Conservation (phyloP, 768 basidiomycete genomes). For the Auriscalpium vulgare region DNA sequence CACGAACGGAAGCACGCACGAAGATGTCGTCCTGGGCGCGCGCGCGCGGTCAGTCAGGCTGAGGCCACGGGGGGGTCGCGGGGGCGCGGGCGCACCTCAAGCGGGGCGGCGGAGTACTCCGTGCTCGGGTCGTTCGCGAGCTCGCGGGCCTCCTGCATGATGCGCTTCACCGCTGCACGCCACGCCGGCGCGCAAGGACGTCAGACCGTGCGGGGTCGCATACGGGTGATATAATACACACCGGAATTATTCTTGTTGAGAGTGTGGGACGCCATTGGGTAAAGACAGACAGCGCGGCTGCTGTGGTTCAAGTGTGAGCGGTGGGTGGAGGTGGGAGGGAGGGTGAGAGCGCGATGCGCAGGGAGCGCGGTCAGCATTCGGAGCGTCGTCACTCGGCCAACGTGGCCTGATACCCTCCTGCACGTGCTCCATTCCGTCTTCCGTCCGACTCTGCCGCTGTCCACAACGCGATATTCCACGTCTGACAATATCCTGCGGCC, state of each 20-base stretch:
- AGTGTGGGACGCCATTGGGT: slow-evolving; percentile 17
- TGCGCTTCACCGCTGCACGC: slow-evolving; percentile 79
- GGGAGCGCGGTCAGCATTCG: no score
- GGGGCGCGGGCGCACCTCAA: slow-evolving; percentile 47
- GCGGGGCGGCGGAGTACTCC: slow-evolving; percentile 77
- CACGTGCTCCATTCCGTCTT: no score
- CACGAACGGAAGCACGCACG: slow-evolving; percentile 36
- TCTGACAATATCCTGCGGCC: no score
- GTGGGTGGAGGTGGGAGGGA: no score
- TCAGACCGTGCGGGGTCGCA: neutral
- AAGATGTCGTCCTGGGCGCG: slow-evolving; percentile 74
- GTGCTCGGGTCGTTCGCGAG: slow-evolving; percentile 77
- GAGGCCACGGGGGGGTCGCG: neutral
- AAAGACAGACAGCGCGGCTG: no score
- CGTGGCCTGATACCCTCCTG: no score
- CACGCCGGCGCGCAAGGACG: neutral
- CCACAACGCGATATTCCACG: no score
- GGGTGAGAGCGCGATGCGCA: no score
- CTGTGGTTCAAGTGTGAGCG: no score
- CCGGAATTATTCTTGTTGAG: slow-evolving; percentile 90
- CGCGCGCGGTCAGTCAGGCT: slow-evolving; percentile 1
- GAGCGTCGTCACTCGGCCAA: no score
- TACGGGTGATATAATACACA: slow-evolving; percentile 23
- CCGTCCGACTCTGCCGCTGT: no score
- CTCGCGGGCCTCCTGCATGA: slow-evolving; percentile 93